These are phyloP conservation scores for Sclerotinia borealis DNA, from an alignment of 2,329 filamentous ascomycete species.

Conservation along the genomic window DNA sequence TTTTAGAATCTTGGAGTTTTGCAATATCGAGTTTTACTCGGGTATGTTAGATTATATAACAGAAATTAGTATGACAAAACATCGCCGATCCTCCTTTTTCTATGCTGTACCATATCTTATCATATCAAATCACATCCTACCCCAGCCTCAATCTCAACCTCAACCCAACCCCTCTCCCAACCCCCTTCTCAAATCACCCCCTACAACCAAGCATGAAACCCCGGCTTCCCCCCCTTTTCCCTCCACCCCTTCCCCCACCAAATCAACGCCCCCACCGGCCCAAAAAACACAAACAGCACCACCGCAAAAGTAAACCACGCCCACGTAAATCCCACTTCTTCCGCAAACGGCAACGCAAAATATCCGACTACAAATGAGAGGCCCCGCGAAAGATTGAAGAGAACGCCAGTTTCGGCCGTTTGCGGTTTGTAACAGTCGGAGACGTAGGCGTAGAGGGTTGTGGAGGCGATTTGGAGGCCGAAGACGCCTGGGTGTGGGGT, in stretches of 20 bases:
- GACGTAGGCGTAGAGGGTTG: slow-evolving; percentile 28
- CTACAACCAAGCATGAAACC: slow-evolving; percentile 24
- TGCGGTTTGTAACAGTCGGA: slow-evolving; percentile 29
- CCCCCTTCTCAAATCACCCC: background rate
- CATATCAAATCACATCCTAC: background rate
- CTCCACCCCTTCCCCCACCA: slow-evolving; percentile 27
- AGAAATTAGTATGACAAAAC: background rate
- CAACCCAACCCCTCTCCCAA: background rate
- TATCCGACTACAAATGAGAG: slow-evolving; percentile 28
- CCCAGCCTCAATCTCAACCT: background rate
- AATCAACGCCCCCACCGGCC: slow-evolving; percentile 24
- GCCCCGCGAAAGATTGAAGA: slow-evolving; percentile 27
- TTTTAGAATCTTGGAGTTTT: no score
- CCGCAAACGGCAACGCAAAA: slow-evolving; percentile 25
- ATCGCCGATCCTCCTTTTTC: background rate
- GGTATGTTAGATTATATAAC: background rate
- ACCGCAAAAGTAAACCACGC: slow-evolving; percentile 27
- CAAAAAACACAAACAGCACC: slow-evolving; percentile 22
- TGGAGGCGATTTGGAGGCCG: slow-evolving; percentile 27
- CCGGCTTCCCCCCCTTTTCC: slow-evolving; percentile 18
- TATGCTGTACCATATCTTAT: background rate
- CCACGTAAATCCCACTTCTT: slow-evolving; percentile 19
- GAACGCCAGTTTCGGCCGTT: slow-evolving; percentile 25
- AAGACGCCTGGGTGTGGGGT: slow-evolving; percentile 17
- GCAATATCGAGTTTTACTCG: no score